Base-by-base conservation (phyloP, 768 basidiomycete genomes). In the Austroboletus eburneus region DNA sequence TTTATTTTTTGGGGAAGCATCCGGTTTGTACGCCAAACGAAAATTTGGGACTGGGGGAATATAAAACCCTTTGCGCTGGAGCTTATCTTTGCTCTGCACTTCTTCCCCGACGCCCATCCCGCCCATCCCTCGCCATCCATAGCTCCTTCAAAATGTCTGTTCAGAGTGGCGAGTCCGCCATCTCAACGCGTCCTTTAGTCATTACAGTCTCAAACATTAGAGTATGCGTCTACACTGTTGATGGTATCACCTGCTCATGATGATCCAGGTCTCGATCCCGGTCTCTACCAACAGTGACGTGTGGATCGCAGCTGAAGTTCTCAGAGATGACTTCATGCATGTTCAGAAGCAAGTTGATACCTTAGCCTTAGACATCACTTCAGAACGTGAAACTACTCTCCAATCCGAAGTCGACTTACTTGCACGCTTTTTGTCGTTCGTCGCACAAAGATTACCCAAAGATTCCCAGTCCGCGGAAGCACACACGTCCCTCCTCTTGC, bases 251-350 rank as follows among this genome's bases (percentile, higher is more conserved):
- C 32, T 40, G 29, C 39, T 52, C 44, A 55, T 34, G 20, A 14
- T 37, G 35, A 40, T 55, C 13, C 54, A 92, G 90, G 67, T 95
- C 51, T 85, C 87, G 52, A 83, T 97, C 66, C 91, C 90, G 38
- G 87, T 96, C 48, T 84, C 91, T 38, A 83, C 88, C n/a, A 70
- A 73, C 32, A 53, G 73, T 55, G 82, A 92, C 67, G 81, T 91
- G 68, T 96, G 94, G 93, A 90, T 92, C 62, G 79, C 83, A 44
- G 92, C 93, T 42, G 92, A 95, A 71, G 82, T 93, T 60, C 80
- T 95, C 47, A 76, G 87, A 59, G 92, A 96, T 60, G 89, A 93
- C 49, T 97, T 95, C 65, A 69, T 75, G 46, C 80, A 90, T 66
- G 66, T 76, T 45, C 79, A 81, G 62, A 73, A 73, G 25, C 76